A percentile compares a stretch with the other conserved stretches of the same genome.
Conservation (phyloP, 129 eudicot species). For the Flaveria ramosissima region DNA sequence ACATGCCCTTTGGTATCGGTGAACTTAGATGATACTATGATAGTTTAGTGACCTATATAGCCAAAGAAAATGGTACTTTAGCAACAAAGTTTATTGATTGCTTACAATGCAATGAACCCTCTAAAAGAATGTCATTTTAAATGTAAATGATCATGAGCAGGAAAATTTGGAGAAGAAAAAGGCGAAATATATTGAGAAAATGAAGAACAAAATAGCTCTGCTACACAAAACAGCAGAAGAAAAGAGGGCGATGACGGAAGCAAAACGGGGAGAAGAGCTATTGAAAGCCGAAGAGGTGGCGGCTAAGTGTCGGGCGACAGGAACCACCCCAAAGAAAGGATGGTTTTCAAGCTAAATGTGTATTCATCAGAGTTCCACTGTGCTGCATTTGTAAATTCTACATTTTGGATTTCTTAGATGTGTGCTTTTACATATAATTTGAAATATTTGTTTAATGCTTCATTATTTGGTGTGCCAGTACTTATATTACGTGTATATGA, state of each 20-base stretch:
- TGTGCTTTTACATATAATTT: constrained; percentile 20
- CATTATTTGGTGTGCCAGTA: constrained; percentile 42
- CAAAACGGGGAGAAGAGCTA: constrained; percentile 75
- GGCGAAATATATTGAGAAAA: constrained; percentile 61
- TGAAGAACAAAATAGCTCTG: constrained; percentile 71
- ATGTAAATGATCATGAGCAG: constrained; percentile 36
- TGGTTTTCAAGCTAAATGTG: constrained; percentile 50
- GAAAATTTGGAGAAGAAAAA: constrained; percentile 83
- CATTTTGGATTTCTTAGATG: constrained; percentile 20
- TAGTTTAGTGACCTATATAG: constrained; percentile 6
- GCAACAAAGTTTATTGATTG: not conserved
- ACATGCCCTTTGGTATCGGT: not conserved
- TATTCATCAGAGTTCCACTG: constrained; percentile 2
- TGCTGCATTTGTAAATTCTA: constrained; percentile 32
- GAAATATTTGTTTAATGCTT: constrained; percentile 35
- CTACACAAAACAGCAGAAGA: constrained; percentile 83
- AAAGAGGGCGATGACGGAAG: constrained; percentile 69
- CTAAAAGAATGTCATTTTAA: constrained; percentile 11
- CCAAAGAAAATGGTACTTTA: not conserved
- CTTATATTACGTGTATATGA: constrained; percentile 33
- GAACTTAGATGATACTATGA: not conserved
- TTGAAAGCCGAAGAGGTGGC: constrained; percentile 83
- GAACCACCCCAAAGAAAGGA: constrained; percentile 70
- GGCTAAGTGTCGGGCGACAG: constrained; percentile 75
- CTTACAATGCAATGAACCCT: not conserved